Evolutionary conservation across 116 monocot genomes (phyloP).

Genomic region (Dioscorea cayenensis): DNA sequence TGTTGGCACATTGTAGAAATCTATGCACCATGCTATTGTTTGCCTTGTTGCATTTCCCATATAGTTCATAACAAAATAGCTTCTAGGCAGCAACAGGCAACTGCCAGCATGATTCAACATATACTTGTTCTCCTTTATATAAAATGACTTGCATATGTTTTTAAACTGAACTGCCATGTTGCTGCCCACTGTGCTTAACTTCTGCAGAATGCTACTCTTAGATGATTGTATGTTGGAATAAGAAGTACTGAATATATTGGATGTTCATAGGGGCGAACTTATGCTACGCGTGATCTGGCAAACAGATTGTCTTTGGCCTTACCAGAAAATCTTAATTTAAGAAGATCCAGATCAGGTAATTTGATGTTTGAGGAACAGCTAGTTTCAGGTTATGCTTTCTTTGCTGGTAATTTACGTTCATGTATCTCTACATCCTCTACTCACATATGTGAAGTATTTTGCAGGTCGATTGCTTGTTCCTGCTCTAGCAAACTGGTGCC

Average conservation of each 20-base stretch:
- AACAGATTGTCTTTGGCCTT: constrained; percentile 6
- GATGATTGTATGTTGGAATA: neutral
- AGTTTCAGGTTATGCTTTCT: neutral
- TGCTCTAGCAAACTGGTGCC: constrained; percentile 15
- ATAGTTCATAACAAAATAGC: neutral
- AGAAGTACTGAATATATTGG: neutral
- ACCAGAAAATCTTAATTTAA: constrained; percentile 24
- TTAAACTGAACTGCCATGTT: neutral
- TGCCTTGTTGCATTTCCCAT: neutral
- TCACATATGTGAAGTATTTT: neutral
- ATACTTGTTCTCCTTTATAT: neutral
- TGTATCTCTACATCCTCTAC: neutral
- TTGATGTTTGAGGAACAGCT: neutral
- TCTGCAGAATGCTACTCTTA: neutral
- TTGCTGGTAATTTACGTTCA: neutral
- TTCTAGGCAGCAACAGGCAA: neutral
- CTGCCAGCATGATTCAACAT: neutral
- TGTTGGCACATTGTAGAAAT: no score
- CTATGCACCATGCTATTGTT: neutral
- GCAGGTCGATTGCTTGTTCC: constrained; percentile 28
- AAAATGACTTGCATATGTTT: neutral
- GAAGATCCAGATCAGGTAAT: constrained; percentile 31
- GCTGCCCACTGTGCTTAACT: neutral
- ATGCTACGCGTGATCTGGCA: neutral
- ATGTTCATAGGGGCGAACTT: neutral